Evolutionary conservation across 2,329 filamentous ascomycete genomes (phyloP).

Genomic region (Mycosphaerella sp.): DNA sequence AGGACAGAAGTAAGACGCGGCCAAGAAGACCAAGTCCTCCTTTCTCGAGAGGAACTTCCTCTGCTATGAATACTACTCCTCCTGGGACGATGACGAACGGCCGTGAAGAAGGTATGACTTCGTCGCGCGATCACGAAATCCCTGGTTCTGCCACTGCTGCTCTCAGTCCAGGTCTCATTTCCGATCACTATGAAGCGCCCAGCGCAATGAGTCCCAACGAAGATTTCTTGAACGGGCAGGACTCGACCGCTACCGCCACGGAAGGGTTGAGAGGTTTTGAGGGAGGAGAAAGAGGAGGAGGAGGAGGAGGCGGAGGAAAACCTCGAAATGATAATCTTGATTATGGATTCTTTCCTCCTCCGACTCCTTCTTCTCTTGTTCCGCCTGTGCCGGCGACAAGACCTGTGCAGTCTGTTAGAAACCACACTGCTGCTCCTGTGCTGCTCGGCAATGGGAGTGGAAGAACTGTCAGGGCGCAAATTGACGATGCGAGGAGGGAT

Average conservation of each 20-base stretch:
- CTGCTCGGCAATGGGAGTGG: background rate
- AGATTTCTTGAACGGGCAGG: background rate
- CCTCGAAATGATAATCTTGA: background rate
- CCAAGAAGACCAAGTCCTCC: background rate
- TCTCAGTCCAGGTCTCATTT: background rate
- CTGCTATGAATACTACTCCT: too few relatives aligned
- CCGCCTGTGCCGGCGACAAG: background rate
- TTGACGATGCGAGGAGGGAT: constrained; percentile 6
- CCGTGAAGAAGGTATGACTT: background rate
- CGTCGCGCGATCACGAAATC: background rate
- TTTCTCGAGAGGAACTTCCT: background rate
- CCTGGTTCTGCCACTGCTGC: too few relatives aligned
- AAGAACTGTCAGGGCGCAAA: background rate
- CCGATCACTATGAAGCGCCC: constrained; percentile 4
- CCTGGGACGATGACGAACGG: background rate
- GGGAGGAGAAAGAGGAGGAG: background rate
- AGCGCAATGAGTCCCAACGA: constrained; percentile 4
- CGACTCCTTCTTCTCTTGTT: too few relatives aligned
- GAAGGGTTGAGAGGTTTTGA: constrained; percentile 5
- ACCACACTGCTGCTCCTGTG: background rate
- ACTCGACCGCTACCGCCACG: background rate
- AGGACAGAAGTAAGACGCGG: background rate
- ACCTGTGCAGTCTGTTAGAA: background rate
- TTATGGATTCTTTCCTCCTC: too few relatives aligned
- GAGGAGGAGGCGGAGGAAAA: too few relatives aligned